Evolutionary conservation across 352 stramenopile genomes (phyloP), one percentile per base, ranked within the genome.

Genomic region (Pythium monospermum): DNA sequence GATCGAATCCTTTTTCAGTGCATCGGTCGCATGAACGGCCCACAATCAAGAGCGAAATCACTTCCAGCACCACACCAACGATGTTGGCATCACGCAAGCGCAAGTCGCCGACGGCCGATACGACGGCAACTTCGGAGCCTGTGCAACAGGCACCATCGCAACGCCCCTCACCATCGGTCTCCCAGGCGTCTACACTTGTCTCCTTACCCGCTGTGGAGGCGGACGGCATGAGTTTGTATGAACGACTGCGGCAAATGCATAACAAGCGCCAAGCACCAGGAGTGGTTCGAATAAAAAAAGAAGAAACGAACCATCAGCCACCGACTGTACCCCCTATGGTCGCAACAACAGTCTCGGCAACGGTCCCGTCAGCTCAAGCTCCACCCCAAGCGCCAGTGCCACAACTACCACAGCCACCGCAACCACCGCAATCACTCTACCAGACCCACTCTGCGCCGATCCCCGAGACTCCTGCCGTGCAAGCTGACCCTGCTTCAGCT

Each of bases 201-300:
- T 6, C 40, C 10, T 12, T 15, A 35, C 10, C 35, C 3, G 4
- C n/a, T 35, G 23, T 18, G 33, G 26, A 22, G 32, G 51, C 26
- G 16, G 57, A 73, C 23, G 57, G 64, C 13, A 66, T 69, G 57
- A 76, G 51, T 59, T 38, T 82, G 6, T 74, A 80, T 53, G 73
- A 82, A 32, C 56, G 58, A 35, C 61, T 85, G 4, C 62, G 69
- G 28, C 54, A 57, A 26, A 71, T 78, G 69, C 69, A 63, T 25
- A 48, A 26, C 25, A 36, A 4, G 22, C 15, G 26, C 22, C n/a
- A n/a, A n/a, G n/a, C n/a, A n/a, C n/a, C n/a, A n/a, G n/a, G n/a
- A n/a, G n/a, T n/a, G n/a, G n/a, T n/a, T n/a, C n/a, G n/a, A n/a
- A n/a, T n/a, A n/a, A n/a, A n/a, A n/a, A n/a, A n/a, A n/a, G n/a